These are phyloP conservation scores for Lipomyces japonicus DNA, from an alignment of 805 yeast species.

Conservation along the genomic window DNA sequence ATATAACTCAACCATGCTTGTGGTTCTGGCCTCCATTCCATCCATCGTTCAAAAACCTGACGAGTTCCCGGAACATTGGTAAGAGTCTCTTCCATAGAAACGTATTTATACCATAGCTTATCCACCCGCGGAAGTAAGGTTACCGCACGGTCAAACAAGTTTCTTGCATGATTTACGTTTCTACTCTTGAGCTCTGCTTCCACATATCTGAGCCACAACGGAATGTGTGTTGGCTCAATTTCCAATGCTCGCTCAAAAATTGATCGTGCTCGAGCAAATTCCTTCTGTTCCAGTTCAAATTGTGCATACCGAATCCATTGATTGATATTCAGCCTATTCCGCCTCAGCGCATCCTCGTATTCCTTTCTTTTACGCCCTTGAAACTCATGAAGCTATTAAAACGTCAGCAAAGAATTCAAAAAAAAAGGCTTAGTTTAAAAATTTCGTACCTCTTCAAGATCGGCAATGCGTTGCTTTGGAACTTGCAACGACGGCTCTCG, in stretches of 20 bases:
- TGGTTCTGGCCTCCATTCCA: slow-evolving; percentile 63
- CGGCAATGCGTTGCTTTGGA: slow-evolving; percentile 52
- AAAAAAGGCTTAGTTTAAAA: not conserved
- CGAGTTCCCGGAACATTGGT: slow-evolving; percentile 61
- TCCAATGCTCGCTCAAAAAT: slow-evolving; percentile 82
- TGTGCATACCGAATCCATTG: slow-evolving; percentile 92
- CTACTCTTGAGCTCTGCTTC: slow-evolving; percentile 69
- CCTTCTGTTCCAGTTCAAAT: slow-evolving; percentile 80
- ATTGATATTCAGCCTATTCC: slow-evolving; percentile 74
- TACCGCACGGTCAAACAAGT: slow-evolving; percentile 74
- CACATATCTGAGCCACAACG: slow-evolving; percentile 81
- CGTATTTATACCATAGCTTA: slow-evolving; percentile 82
- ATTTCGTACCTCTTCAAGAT: slow-evolving; percentile 58
- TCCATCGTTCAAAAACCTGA: slow-evolving; percentile 72
- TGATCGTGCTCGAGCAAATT: slow-evolving; percentile 74
- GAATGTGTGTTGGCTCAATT: slow-evolving; percentile 69
- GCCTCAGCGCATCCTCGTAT: slow-evolving; percentile 79
- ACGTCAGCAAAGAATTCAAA: not conserved
- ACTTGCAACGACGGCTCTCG: slow-evolving; percentile 42
- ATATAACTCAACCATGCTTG: slow-evolving; percentile 74
- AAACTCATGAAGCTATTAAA: slow-evolving; percentile 49
- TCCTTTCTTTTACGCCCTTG: slow-evolving; percentile 77
- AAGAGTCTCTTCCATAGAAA: slow-evolving; percentile 75
- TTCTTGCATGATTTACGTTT: slow-evolving; percentile 84
- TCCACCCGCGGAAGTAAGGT: slow-evolving; percentile 71